These are phyloP conservation scores for Syzygium jambos DNA, from an alignment of 345 rosid species.

Conservation along the genomic window DNA sequence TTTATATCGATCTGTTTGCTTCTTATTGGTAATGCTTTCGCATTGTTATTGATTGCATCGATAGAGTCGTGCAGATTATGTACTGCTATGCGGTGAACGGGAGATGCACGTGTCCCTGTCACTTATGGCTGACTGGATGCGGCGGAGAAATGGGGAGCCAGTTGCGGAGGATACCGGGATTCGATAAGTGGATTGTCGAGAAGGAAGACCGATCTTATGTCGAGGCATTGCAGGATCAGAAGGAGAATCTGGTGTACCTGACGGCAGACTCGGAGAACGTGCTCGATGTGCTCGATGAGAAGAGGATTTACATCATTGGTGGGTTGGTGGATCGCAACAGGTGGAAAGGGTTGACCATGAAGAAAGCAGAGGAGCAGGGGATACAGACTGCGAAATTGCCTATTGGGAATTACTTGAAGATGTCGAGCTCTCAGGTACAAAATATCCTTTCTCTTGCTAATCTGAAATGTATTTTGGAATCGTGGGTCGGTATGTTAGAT, in stretches of 20 bases:
- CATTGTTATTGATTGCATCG: not conserved
- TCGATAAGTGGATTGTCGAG: slow-evolving; percentile 89
- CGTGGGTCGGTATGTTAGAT: not conserved
- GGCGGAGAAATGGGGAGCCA: slow-evolving; percentile 57
- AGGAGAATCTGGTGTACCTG: slow-evolving; percentile 71
- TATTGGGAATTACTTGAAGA: slow-evolving; percentile 75
- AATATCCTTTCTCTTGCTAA: not conserved
- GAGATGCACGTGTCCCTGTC: slow-evolving; percentile 49
- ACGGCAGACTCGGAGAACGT: slow-evolving; percentile 80
- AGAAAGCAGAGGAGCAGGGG: slow-evolving; percentile 86
- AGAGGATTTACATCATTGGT: slow-evolving; percentile 60
- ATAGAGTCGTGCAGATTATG: slow-evolving; percentile 53
- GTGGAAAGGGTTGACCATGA: slow-evolving; percentile 88
- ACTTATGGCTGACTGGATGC: slow-evolving; percentile 87
- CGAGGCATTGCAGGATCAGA: slow-evolving; percentile 59
- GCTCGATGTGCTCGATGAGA: slow-evolving; percentile 55
- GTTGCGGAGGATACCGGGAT: slow-evolving; percentile 71
- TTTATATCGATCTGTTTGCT: not conserved
- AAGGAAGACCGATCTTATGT: slow-evolving; percentile 59
- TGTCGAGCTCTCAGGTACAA: slow-evolving; percentile 92
- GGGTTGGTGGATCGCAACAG: slow-evolving; percentile 92
- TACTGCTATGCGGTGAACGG: slow-evolving; percentile 90
- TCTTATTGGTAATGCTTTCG: not conserved
- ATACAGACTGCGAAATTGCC: slow-evolving; percentile 87
- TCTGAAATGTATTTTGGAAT: not conserved